phyloP scores from a whole-genome alignment of 768 basidiomycete species.

The Kwoniella heveanensis region DNA sequence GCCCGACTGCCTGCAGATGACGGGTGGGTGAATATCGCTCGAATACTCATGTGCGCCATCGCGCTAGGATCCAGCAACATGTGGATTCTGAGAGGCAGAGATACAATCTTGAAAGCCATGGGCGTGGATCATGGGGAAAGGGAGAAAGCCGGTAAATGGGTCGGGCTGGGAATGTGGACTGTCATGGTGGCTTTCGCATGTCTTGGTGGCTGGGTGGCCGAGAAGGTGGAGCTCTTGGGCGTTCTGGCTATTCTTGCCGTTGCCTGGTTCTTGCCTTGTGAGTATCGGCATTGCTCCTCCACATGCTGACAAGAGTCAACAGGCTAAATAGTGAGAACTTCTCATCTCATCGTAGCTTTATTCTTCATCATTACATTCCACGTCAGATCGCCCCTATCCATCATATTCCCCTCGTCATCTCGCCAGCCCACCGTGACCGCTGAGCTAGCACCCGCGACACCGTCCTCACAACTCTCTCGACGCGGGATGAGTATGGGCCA shows the following conservation, averaged over 20 bases:
- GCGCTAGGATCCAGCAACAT: slow-evolving; percentile 40
- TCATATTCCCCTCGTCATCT: slow-evolving; percentile 66
- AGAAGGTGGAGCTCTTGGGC: slow-evolving; percentile 48
- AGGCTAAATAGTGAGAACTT: too few species aligned
- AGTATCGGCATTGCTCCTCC: slow-evolving; percentile 18
- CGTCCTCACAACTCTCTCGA: slow-evolving; percentile 2
- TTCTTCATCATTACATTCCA: slow-evolving; percentile 81
- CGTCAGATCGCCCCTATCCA: slow-evolving; percentile 78
- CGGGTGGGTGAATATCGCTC: slow-evolving; percentile 49
- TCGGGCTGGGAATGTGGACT: slow-evolving; percentile 45
- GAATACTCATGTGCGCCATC: slow-evolving; percentile 47
- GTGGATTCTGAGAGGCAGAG: slow-evolving; percentile 48
- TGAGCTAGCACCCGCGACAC: slow-evolving; percentile 2
- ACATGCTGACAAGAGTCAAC: too few species aligned
- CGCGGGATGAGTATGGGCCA: slow-evolving; percentile 20
- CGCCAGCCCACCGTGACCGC: slow-evolving; percentile 43
- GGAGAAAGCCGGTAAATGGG: slow-evolving; percentile 45
- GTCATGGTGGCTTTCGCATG: slow-evolving; percentile 38
- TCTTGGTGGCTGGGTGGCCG: slow-evolving; percentile 45
- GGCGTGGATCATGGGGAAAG: slow-evolving; percentile 49
- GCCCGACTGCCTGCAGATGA: slow-evolving; percentile 37
- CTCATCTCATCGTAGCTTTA: slow-evolving; percentile 60
- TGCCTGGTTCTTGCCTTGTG: slow-evolving; percentile 53
- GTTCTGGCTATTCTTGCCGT: slow-evolving; percentile 43
- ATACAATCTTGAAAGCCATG: slow-evolving; percentile 39